Base-by-base conservation (phyloP, 2,329 filamentous ascomycete species). In the Xylariaceae sp. region DNA sequence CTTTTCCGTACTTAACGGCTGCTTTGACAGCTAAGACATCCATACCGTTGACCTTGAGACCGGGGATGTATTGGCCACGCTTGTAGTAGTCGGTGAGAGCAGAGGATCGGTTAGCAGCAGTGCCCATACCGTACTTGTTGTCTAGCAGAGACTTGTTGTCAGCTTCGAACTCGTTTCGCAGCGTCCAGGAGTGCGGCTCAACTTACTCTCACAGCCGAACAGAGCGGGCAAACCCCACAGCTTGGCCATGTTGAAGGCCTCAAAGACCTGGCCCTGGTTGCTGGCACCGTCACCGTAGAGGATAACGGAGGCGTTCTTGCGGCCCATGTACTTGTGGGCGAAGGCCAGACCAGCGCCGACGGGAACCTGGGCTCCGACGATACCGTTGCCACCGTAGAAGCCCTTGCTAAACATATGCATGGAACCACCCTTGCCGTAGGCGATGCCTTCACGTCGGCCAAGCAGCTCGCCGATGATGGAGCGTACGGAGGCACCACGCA, bases 91-190 rank as follows among this genome's bases (percentile, higher is more conserved):
- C 94, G 73, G 94, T 97, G 71, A 97, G 78, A 66, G 94, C 94
- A 55, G 94, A 93, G 56, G 94, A 92, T 68, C 94, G 91, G 75
- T 88, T 87, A 63, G 94, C 93, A 56, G 94, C 89, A 59, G 94
- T 99, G 77, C 94, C 94, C 94, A 99, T 99, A 74, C 94, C 94
- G 74, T 99, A 99, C 79, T 99, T 99, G 88, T 99, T 99, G 85
- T 99, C 92, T 96, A 50, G 16, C 31, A 33, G 34, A 14, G 47
- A 9, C 5, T 59, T 28, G 4, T 28, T 28, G 22, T 28, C 22
- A 28, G 22, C 22, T 28, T 28, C 22, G 22, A 28, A 28, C 22
- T 28, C 22, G 22, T 28, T 28, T 7, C 22, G 73, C 60, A 72
- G 67, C 41, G 57, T 18, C 40, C 39, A 28, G 42, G 49, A 41